Evolutionary conservation across 805 yeast genomes (phyloP).

Genomic region (Lipomyces anomalus): DNA sequence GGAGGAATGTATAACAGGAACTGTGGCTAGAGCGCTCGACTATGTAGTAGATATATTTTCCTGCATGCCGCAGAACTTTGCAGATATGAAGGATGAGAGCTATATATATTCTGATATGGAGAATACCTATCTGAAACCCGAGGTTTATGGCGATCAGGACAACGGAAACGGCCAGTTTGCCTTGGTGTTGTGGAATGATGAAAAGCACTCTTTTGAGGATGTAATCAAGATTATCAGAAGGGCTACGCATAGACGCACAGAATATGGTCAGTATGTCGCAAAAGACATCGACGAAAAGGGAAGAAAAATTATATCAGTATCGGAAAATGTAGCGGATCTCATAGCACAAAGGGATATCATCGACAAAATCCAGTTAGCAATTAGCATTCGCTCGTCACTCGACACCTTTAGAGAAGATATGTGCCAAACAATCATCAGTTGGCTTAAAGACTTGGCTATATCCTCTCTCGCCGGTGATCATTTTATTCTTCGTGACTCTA

Average conservation of each 20-base stretch:
- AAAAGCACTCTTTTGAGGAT: constrained; percentile 65
- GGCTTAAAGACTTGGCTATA: constrained; percentile 57
- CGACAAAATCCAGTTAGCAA: constrained; percentile 57
- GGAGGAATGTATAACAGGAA: constrained; percentile 34
- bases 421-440: constrained; percentile 63
- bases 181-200: constrained; percentile 70
- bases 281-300: constrained; percentile 58
- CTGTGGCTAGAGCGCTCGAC: constrained; percentile 49
- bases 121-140: constrained; percentile 36
- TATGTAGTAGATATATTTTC: constrained; percentile 52
- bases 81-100: constrained; percentile 8
- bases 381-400: constrained; percentile 59
- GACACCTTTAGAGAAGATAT: constrained; percentile 76
- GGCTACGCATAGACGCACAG: constrained; percentile 57
- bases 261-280: constrained; percentile 70
- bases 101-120: constrained; percentile 12
- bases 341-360: constrained; percentile 51
- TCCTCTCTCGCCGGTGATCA: constrained; percentile 50
- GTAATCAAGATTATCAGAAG: constrained; percentile 59
- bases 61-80: constrained; percentile 25
- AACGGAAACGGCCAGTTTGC: constrained; percentile 27
- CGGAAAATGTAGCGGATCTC: constrained; percentile 47
- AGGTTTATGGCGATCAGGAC: constrained; percentile 39
- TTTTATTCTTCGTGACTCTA: constrained; percentile 41
- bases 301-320: constrained; percentile 59